Evolutionary conservation across 805 yeast species (phyloP), one percentile per base, ranked within the genome.

Genomic region (Monosporozyma yasuniensis): DNA sequence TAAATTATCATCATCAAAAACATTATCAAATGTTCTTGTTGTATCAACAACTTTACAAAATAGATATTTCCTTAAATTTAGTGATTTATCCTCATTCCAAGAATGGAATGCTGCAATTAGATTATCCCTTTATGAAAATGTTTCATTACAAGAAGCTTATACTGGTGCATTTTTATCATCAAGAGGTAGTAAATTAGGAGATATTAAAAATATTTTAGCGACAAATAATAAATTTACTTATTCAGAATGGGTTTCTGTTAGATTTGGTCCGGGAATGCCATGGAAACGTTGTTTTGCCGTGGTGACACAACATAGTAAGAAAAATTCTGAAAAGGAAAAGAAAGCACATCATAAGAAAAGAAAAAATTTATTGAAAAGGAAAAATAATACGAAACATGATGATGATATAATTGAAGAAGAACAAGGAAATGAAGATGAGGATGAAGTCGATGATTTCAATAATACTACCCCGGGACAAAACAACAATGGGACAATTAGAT

Each of bases 191-290:
- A 73, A 84, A 53, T 71, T 91, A 53, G 84, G 91, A 49, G 98
- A 95, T 61, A 89, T 93, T 53, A 78, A 86, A 52, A 84, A 90
- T 18, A 76, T 91, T 43, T 72, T 91, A 50, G 84, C 95, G 0
- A 47, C 41, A 3, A 95, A 85, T 58, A 83, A 93, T 19, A 83
- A 90, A 61, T 87, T 81, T 62, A 79, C 78, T 52, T 91, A 88
- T 62, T 96, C 87, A 65, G 96, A 89, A 59, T 90, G 96, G 96
- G 89, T 85, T 43, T 78, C 88, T 62, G 95, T 93, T 16, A 75
- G 98, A 56, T 91, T 91, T 66, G 98, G 98, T 19, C 79, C 91
- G 9, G 99, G 99, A 25, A 87, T 87, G 95, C 96, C 97, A 1
- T 91, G 97, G 97, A 86, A 83, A 63, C 77, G 95, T 53, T 91